Percentiles rank a stretch among this genome's conserved stretches.
Evolutionary conservation across 2,329 filamentous ascomycete species (phyloP).

Genomic region (Fusarium mexicanum): DNA sequence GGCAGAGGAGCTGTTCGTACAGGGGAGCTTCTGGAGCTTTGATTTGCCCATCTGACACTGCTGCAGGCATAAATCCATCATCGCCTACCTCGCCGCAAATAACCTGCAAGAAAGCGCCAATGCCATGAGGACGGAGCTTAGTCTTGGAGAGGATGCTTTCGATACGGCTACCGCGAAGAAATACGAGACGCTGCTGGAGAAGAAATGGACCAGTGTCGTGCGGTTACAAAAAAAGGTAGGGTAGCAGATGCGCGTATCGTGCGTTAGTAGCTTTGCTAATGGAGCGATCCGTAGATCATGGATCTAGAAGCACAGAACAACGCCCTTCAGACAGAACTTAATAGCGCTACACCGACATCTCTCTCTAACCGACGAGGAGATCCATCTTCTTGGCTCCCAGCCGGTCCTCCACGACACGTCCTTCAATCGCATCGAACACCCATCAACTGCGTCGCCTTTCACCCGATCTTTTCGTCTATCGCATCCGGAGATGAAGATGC

Average conservation of each 20-base stretch:
- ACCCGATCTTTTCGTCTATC: conserved; percentile 89
- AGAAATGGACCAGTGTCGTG: conserved; percentile 98
- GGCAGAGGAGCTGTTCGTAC: conserved; percentile 85
- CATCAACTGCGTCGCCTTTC: conserved; percentile 90
- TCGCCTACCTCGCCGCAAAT: conserved; percentile 83
- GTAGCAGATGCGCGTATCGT: background rate
- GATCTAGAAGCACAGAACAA: conserved; percentile 83
- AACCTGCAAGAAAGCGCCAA: conserved; percentile 74
- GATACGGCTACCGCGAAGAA: conserved; percentile 88
- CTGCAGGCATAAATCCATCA: conserved; percentile 87
- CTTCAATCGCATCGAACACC: conserved; percentile 76
- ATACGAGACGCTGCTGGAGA: conserved; percentile 93
- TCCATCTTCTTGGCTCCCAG: conserved; percentile 86
- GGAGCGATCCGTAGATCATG: conserved; percentile 73
- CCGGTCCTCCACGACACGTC: conserved; percentile 80
- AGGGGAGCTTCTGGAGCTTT: conserved; percentile 26
- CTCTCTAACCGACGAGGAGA: conserved; percentile 74
- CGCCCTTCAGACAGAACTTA: conserved; percentile 82
- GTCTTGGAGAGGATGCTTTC: conserved; percentile 74
- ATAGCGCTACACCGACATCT: conserved; percentile 80
- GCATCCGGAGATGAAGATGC: conserved; percentile 92
- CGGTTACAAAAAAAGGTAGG: conserved; percentile 91
- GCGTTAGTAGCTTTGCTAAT: background rate
- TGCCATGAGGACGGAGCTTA: conserved; percentile 72
- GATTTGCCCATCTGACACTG: conserved; percentile 27